Conservation (phyloP, 305 asterid species). For the Plantago rigida region DNA sequence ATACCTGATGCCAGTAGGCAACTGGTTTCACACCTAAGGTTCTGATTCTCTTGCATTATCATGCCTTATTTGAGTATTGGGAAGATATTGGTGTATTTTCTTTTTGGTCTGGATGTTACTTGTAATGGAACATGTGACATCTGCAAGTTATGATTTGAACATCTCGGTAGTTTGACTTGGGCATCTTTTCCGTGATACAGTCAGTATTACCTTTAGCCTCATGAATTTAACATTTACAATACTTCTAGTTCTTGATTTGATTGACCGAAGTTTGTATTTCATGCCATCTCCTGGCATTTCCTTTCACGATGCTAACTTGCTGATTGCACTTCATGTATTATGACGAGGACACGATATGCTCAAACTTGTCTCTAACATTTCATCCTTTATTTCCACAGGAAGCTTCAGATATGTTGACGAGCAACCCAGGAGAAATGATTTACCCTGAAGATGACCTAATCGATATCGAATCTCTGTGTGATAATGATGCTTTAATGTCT, state of each 20-base stretch:
- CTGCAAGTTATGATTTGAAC: too few species aligned
- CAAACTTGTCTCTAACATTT: not conserved
- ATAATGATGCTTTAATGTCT: conserved; percentile 82
- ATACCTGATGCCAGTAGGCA: not conserved
- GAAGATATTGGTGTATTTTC: too few species aligned
- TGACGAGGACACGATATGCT: not conserved
- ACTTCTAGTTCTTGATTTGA: not conserved
- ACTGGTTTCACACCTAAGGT: too few species aligned
- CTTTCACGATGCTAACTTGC: not conserved
- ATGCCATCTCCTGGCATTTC: not conserved
- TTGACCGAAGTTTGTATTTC: not conserved
- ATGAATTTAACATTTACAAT: too few species aligned
- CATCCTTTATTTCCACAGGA: conserved; percentile 34
- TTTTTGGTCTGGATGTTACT: too few species aligned
- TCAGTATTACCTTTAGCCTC: not conserved
- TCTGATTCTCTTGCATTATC: too few species aligned
- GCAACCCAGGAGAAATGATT: conserved; percentile 31
- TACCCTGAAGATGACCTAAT: conserved; percentile 52
- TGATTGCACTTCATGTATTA: not conserved
- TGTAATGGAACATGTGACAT: too few species aligned
- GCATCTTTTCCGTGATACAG: too few species aligned
- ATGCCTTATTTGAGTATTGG: too few species aligned
- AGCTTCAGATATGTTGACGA: conserved; percentile 30
- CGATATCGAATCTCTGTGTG: conserved; percentile 51
- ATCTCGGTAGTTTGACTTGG: too few species aligned